Evolutionary conservation across 2,329 filamentous ascomycete genomes (phyloP).

Genomic region (Aspergillus alliaceus): DNA sequence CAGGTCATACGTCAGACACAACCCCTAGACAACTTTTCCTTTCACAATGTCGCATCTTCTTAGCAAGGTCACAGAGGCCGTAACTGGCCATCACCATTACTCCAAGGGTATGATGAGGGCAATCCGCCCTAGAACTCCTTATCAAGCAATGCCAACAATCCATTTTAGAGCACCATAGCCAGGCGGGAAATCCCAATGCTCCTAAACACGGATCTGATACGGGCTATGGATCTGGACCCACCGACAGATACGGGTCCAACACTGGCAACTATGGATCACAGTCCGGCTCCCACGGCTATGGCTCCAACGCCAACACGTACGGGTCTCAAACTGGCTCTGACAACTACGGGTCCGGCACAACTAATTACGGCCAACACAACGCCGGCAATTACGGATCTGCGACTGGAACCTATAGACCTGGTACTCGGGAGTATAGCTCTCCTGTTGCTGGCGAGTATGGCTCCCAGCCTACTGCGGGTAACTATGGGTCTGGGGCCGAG

Average conservation of each 20-base stretch:
- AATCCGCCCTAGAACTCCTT: neutral
- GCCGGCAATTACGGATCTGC: neutral
- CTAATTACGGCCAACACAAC: neutral
- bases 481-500: neutral
- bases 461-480: neutral
- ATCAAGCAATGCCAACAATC: neutral
- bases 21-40: no score
- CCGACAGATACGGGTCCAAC: conserved; percentile 4
- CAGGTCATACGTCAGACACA: no score
- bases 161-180: neutral
- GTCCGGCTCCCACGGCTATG: conserved; percentile 3
- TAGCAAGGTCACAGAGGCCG: conserved; percentile 50
- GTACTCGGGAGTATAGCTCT: neutral
- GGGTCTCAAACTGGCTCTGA: conserved; percentile 8
- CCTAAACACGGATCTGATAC: neutral
- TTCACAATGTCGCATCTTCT: conserved; percentile 46
- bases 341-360: conserved; percentile 10
- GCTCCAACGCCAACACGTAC: conserved; percentile 2
- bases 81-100: conserved; percentile 34
- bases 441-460: neutral
- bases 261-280: neutral
- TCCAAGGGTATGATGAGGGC: conserved; percentile 14
- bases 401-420: conserved; percentile 43
- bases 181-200: neutral
- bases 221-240: conserved; percentile 7